Base-by-base conservation (phyloP, 306 rosid genomes). In the Cicer yamashitae region DNA sequence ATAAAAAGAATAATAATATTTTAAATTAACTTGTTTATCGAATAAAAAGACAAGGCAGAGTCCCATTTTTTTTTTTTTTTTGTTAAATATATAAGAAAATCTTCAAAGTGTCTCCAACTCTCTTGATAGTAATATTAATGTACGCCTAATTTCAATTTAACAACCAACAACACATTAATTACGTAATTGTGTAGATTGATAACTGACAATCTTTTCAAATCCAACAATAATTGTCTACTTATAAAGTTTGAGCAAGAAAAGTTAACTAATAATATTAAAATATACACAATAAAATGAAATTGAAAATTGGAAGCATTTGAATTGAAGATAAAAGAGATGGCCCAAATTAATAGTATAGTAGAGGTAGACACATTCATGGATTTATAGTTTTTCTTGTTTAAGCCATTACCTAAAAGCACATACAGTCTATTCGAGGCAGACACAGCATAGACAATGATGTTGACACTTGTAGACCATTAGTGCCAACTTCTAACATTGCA, bases 401-500 rank as follows among this genome's bases (percentile, higher is more conserved):
- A 52, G 67, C 20, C 79, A 25, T 63, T 69, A 50, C 69, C 61
- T 6, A 40, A 71, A 76, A 72, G 45, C 70, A 80, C 73, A 65
- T 2, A 45, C 54, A 52, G 13, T 81, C 77, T 41, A 77, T 74
- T 82, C 79, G 43, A 46, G 48, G 67, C 60, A 83, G 90, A 88
- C 88, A 80, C 11, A 60, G 52, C 30, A 84, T 77, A 85, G 87
- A 91, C 97, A 91, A 10, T 78, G 97, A 92, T 84, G 84, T 75
- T 70, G 88, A 89, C 87, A 78, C 70, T 73, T 64, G 47, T 76
- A 73, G 81, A 85, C 87, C 77, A 72, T 54, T 57, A 30, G 37
- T 30, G 37, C 37, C 37, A 30, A 30, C 37, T 30, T 30, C 37
- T 30, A 30, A 30, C 37, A 30, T 30, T 30, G 51, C 34, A 10